Base-by-base conservation (phyloP, 225 moss, liverwort and hornwort species). In the Physcomitrium patens region DNA sequence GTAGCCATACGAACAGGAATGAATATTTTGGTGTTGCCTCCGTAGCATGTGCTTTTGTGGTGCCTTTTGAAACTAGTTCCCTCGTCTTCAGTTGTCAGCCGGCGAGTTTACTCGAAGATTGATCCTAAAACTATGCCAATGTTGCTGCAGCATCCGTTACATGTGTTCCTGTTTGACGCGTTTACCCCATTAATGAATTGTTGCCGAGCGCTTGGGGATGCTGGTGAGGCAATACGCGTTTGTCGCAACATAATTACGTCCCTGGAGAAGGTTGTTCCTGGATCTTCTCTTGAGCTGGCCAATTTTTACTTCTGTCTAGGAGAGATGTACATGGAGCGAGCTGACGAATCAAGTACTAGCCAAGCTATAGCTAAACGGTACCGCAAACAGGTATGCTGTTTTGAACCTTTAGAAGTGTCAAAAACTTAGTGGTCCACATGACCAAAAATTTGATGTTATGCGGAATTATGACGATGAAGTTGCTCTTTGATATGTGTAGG, bases 301-400 rank as follows among this genome's bases (percentile, higher is more conserved):
- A 91, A 87, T 59, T 94, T 94, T 67, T 92, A 95, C 76, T 92
- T 88, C 62, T 95, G 95, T 67, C 86, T 92, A 73, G 91, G 91
- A 68, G 95, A 95, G 81, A 89, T 95, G 92, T 91, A 91, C 81
- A 66, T 63, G 19, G 87, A 92, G 69, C 86, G 86, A 69, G 82
- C 85, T 10, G 84, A 92, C 60, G 75, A 82, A 69, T 76, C 82
- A 3, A 68, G 67, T 67, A 83, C 87, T 41, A 83, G 71, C 68
- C 60, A 67, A 75, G 84, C 89, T 65, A 77, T 92, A 69, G 78
- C 71, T 75, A 95, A 91, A 72, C 88, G 83, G 51, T 88, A 86
- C 47, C 85, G 82, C 70, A 95, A 92, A 82, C 85, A 89, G 85
- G 93, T 93, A 78, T 43, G 57, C 18, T 43, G 10, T 59, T 43